Evolutionary conservation across 2,329 filamentous ascomycete genomes (phyloP), one percentile per base, ranked within the genome.

Genomic region (Lizonia empirigonia): DNA sequence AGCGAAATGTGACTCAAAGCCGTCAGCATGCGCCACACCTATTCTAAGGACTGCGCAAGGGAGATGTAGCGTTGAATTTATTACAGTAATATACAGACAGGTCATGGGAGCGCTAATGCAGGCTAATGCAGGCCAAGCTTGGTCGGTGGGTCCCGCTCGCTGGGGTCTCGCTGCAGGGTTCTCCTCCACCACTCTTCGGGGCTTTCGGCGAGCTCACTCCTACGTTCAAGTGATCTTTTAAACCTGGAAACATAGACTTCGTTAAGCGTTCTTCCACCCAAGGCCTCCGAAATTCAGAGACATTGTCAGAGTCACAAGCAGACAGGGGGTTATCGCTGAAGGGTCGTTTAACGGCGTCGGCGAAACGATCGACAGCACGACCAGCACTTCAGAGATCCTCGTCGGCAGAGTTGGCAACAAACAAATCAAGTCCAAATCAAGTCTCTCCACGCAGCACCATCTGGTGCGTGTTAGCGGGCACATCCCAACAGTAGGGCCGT

Each of bases 311-410:
- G 22, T 56, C 1, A 34, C 20, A 16, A 50, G 24, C 32, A 45
- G 38, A 37, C 46, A 55, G 12, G 39, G 55, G 37, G 47, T 29
- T 47, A 45, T 39, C 39, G 36, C 22, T 36, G 26, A 49, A 46
- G 38, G 32, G 42, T 44, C 26, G 35, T 47, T 57, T 41, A 13
- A 47, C 40, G 16, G 34, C 50, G 42, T 44, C 40, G 39, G 54
- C 32, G 24, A 44, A 52, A 59, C 22, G 45, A 57, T 48, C 38
- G 34, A 56, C 30, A 54, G 46, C 27, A 42, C 50, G 18, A 45
- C 30, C 34, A 59, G 44, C 37, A 50, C 35, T 15, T 32, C 12
- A 41, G 20, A 39, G 18, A 41, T 59, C 33, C 38, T 39, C 5
- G 41, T n/a, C n/a, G n/a, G n/a, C n/a, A n/a, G n/a, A n/a, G n/a